Conservation (phyloP, 345 rosid genomes). For the Pseudoturritis turrita region DNA sequence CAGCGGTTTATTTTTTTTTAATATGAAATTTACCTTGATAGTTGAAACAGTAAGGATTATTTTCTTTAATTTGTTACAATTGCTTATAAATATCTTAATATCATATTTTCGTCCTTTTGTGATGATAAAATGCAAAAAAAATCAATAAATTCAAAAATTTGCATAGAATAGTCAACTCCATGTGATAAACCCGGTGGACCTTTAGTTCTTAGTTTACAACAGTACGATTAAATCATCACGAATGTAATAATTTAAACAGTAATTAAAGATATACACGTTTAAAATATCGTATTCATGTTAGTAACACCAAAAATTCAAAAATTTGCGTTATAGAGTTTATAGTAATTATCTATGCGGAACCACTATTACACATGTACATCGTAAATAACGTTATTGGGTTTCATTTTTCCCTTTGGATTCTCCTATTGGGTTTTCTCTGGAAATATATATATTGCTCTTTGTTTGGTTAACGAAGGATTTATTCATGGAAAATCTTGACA, state of each 20-base stretch:
- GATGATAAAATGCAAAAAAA: not conserved
- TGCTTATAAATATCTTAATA: not conserved
- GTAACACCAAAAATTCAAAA: not conserved
- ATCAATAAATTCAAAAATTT: not conserved
- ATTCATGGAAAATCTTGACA: not conserved
- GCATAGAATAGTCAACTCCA: constrained; percentile 16
- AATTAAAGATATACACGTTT: not conserved
- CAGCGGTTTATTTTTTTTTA: not conserved
- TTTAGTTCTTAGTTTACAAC: not conserved
- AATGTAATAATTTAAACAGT: not conserved
- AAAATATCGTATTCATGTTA: not conserved
- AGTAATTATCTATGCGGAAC: not conserved
- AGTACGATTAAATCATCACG: not conserved
- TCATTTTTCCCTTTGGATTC: not conserved
- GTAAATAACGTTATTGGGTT: not conserved
- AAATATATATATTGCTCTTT: not conserved
- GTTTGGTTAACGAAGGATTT: not conserved
- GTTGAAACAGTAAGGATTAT: not conserved
- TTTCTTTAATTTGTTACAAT: not conserved
- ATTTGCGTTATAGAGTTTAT: no score
- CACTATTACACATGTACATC: not conserved
- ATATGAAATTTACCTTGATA: not conserved
- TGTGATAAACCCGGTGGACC: not conserved
- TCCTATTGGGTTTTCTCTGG: not conserved
- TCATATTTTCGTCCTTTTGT: not conserved